A percentile compares a stretch with the other conserved stretches of the same genome.
Conservation (phyloP, 2,329 filamentous ascomycete genomes). For the Emmonsia crescens region DNA sequence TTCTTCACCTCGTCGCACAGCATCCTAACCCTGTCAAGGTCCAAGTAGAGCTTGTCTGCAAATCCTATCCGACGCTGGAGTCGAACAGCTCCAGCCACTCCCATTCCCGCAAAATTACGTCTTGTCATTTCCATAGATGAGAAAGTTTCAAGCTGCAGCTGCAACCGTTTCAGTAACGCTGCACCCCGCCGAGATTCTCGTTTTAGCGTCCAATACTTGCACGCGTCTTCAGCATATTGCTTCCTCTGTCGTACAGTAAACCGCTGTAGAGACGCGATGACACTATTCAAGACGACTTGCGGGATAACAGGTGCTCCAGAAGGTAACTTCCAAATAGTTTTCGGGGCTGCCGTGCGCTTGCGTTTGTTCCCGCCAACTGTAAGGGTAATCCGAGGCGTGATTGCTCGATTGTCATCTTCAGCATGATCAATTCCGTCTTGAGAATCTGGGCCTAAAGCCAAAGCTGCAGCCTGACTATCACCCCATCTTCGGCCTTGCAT, state of each 20-base stretch:
- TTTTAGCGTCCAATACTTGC: conserved; percentile 96
- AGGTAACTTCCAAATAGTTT: conserved; percentile 78
- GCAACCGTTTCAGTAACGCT: conserved; percentile 80
- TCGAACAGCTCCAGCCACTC: conserved; percentile 65
- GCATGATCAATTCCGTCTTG: conserved; percentile 42
- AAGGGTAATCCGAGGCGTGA: conserved; percentile 42
- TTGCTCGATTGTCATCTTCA: conserved; percentile 33
- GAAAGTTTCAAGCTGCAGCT: conserved; percentile 91
- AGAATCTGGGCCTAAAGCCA: conserved; percentile 65
- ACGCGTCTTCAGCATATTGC: conserved; percentile 84
- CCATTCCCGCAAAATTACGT: conserved; percentile 93
- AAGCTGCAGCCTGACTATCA: conserved; percentile 73
- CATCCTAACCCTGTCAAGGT: conserved; percentile 64
- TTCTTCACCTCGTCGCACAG: conserved; percentile 62
- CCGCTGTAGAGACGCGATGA: conserved; percentile 70
- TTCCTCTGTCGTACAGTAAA: conserved; percentile 81
- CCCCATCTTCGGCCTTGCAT: conserved; percentile 90
- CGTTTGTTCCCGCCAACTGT: conserved; percentile 48
- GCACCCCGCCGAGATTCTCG: conserved; percentile 85
- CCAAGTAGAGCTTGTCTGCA: conserved; percentile 51
- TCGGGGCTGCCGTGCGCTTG: conserved; percentile 44
- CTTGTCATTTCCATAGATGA: conserved; percentile 95
- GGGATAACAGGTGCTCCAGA: conserved; percentile 93
- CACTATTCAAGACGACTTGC: conserved; percentile 72
- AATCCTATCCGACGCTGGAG: conserved; percentile 80